phyloP scores from a whole-genome alignment of 805 yeast species.

The Candida andamanensis region DNA sequence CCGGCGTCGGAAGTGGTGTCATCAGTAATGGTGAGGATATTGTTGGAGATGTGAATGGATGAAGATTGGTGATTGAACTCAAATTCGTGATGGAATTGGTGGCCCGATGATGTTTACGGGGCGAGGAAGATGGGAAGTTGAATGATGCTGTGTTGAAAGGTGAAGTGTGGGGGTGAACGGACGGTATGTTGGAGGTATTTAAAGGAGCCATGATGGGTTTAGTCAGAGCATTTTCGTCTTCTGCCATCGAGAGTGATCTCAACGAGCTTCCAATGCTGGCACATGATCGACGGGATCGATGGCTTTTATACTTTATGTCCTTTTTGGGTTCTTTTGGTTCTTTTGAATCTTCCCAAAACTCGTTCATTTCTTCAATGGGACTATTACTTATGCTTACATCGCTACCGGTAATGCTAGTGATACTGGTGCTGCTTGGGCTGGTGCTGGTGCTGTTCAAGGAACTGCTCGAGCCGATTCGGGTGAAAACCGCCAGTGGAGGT shows the following conservation, averaged over 20 bases:
- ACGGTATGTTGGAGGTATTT: neutral
- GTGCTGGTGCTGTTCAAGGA: constrained; percentile 16
- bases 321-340: neutral
- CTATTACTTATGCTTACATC: constrained; percentile 20
- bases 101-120: neutral
- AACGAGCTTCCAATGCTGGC: neutral
- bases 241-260: neutral
- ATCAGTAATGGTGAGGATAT: constrained; percentile 33
- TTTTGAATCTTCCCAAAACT: constrained; percentile 7
- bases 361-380: constrained; percentile 17
- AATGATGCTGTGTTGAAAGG: neutral
- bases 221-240: too few relatives aligned
- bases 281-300: too few relatives aligned
- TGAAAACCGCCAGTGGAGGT: constrained; percentile 25
- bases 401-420: constrained; percentile 11
- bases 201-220: neutral
- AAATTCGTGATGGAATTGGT: neutral
- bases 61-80: constrained; percentile 1
- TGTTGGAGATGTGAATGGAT: constrained; percentile 22
- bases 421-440: constrained; percentile 16
- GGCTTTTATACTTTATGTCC: neutral
- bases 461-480: constrained; percentile 10
- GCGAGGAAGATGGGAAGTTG: too few relatives aligned
- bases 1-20: constrained; percentile 25
- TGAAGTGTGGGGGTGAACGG: too few relatives aligned